Evolutionary conservation across 23 red algal species (phyloP), one percentile per base, ranked within the genome.

Genomic region (Chondrus crispus): DNA sequence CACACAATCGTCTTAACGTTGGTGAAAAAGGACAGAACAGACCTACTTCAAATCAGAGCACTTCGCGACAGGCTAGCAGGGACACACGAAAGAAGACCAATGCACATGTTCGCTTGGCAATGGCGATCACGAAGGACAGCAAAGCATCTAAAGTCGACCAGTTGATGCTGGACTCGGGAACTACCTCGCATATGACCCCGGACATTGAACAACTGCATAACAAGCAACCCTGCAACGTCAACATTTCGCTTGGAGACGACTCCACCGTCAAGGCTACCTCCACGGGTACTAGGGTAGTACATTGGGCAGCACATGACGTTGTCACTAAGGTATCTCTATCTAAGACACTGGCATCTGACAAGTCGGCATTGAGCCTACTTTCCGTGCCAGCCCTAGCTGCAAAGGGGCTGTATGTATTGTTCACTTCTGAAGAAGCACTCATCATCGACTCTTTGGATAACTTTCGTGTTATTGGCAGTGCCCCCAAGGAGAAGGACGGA

Each of bases 391-490:
- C 33, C 39, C 47, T 88, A 19, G 54, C 18, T 20, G 62, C 84
- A 35, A 88, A 88, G 44, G n/a, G 35, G 11, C 30, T 74, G 33
- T 44, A 48, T n/a, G 84, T 88, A n/a, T 12, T 73, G 0, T 88
- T 74, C 43, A n/a, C 49, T 71, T 44, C 64, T 18, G 63, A 73
- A 49, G 37, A n/a, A 12, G 84, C 84, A 5, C 54, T 68, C 29
- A 52, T 88, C 26, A 88, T 88, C 53, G 84, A 88, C 41, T 24
- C 63, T 18, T 11, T 72, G 37, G 62, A 88, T 40, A 46, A 72
- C 11, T 43, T 88, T 36, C 58, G 44, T 54, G 63, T 68, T 41
- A 88, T 74, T 74, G 0, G 60, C 0, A 32, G 35, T 66, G 60
- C 60, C 5, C 60, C 60, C 26, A 66, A 66, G 0, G 26, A 66